Percentiles rank a stretch among this genome's conserved stretches.
phyloP scores from a whole-genome alignment of 495 filamentous ascomycete species.

The Neurospora sp. region DNA sequence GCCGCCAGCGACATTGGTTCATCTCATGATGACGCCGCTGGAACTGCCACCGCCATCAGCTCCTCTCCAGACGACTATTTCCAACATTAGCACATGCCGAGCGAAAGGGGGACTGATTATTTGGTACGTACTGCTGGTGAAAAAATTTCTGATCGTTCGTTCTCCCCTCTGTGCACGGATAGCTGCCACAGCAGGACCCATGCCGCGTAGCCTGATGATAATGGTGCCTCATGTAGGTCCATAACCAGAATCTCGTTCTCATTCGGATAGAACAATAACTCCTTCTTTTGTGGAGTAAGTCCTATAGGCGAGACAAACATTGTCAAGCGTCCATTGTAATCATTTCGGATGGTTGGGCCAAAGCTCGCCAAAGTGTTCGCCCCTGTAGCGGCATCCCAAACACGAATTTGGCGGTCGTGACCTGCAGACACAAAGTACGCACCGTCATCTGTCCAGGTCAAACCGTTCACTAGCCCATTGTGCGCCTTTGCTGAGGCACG shows the following conservation, averaged over 20 bases:
- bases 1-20: constrained; percentile 35
- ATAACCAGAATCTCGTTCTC: constrained; percentile 68
- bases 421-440: constrained; percentile 64
- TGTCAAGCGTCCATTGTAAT: constrained; percentile 37
- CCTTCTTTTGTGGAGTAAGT: constrained; percentile 39
- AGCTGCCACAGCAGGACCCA: constrained; percentile 40
- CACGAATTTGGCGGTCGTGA: constrained; percentile 69
- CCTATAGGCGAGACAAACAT: constrained; percentile 51
- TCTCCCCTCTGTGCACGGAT: constrained; percentile 26
- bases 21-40: constrained; percentile 33
- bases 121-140: constrained; percentile 38
- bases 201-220: constrained; percentile 55
- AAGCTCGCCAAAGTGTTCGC: constrained; percentile 79
- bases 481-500: constrained; percentile 55
- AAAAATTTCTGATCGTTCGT: constrained; percentile 42
- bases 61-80: constrained; percentile 56
- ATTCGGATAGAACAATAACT: constrained; percentile 44
- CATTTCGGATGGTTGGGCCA: constrained; percentile 60
- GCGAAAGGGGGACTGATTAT: background rate
- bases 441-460: constrained; percentile 59
- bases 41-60: constrained; percentile 31
- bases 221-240: constrained; percentile 62
- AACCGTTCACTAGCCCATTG: constrained; percentile 62
- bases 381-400: constrained; percentile 72
- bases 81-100: background rate